A percentile compares a stretch with the other conserved stretches of the same genome.
Conservation (phyloP, 768 basidiomycete genomes). For the Boletus rubroflammeus region DNA sequence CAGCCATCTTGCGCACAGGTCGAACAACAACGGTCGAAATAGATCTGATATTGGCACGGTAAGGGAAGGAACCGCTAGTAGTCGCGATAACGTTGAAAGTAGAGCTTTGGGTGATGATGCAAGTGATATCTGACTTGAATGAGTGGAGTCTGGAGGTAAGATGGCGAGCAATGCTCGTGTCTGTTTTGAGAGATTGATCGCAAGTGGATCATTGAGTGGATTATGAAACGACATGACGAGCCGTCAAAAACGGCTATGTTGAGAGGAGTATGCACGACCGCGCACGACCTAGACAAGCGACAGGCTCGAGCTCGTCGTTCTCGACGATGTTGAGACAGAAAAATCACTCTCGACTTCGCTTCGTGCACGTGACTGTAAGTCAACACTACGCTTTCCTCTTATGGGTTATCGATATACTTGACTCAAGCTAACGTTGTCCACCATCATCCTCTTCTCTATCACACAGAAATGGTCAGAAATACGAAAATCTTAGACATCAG, state of each 20-base stretch:
- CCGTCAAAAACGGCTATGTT: not conserved
- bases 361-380: constrained; percentile 22
- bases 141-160: constrained; percentile 41
- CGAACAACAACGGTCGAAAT: constrained; percentile 75
- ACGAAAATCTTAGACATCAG: constrained; percentile 28
- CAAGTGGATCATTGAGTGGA: constrained; percentile 49
- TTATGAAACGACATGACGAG: constrained; percentile 9
- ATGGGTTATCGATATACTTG: constrained; percentile 17
- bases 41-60: constrained; percentile 58
- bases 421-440: not conserved
- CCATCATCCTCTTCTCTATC: not conserved
- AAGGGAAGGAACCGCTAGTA: constrained; percentile 58
- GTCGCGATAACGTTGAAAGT: constrained; percentile 52
- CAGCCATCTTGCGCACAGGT: constrained; percentile 82
- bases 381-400: constrained; percentile 12
- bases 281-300: not conserved
- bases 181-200: constrained; percentile 56
- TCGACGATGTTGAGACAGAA: not conserved
- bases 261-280: not conserved
- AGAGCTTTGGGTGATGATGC: constrained; percentile 41
- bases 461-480: constrained; percentile 16
- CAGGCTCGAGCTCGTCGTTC: constrained; percentile 1
- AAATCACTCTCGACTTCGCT: not conserved
- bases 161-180: constrained; percentile 43
- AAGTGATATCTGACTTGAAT: constrained; percentile 37